Evolutionary conservation across 768 basidiomycete genomes (phyloP).

Genomic region (Podaxis carcinomalis): DNA sequence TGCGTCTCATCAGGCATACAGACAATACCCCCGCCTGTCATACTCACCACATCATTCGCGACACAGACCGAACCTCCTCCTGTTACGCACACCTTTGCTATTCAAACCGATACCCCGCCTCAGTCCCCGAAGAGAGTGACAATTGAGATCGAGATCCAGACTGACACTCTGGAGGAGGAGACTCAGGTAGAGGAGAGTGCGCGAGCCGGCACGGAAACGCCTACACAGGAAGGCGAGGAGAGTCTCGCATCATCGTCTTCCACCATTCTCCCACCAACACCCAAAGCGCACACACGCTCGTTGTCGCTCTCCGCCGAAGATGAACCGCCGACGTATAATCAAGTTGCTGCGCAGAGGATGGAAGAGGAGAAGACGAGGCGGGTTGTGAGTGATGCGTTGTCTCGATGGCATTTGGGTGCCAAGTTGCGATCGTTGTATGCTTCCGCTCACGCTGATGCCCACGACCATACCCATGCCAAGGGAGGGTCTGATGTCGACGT

Average conservation of each 20-base stretch:
- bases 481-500: background rate
- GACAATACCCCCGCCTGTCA: constrained; percentile 56
- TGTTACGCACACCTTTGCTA: constrained; percentile 18
- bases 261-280: constrained; percentile 67
- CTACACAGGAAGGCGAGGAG: constrained; percentile 39
- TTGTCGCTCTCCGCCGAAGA: constrained; percentile 21
- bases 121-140: constrained; percentile 26
- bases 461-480: background rate
- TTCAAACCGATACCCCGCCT: constrained; percentile 29
- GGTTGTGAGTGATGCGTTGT: constrained; percentile 54
- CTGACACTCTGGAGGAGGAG: constrained; percentile 39
- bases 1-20: constrained; percentile 44
- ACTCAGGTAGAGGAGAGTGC: constrained; percentile 5
- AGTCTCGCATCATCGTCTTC: constrained; percentile 71
- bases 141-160: constrained; percentile 63
- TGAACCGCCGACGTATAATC: constrained; percentile 67
- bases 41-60: constrained; percentile 41
- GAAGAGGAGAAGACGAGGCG: constrained; percentile 46
- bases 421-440: constrained; percentile 24
- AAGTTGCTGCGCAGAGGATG: constrained; percentile 47
- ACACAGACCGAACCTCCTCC: constrained; percentile 53
- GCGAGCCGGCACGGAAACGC: constrained; percentile 41
- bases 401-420: constrained; percentile 68
- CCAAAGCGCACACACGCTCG: constrained; percentile 37
- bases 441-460: background rate